A percentile compares a stretch with the other conserved stretches of the same genome.
phyloP scores from a whole-genome alignment of 768 basidiomycete genomes.

The Russula griseocarnosa region DNA sequence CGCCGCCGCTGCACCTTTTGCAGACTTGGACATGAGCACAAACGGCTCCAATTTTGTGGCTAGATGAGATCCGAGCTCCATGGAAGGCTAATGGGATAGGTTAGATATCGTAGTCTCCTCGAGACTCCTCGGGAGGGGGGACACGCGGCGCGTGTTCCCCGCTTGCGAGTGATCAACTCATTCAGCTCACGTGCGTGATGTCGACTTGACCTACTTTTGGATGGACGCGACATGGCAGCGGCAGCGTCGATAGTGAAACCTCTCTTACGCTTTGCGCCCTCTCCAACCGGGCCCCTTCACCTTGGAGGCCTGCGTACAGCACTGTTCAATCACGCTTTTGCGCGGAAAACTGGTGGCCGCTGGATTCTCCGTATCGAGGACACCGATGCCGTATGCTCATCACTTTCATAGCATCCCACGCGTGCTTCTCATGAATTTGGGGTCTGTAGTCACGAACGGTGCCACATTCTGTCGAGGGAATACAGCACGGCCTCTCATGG shows the following conservation, averaged over 20 bases:
- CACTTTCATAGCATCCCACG: not conserved
- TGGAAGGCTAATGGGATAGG: slow-evolving; percentile 29
- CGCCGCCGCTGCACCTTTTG: slow-evolving; percentile 89
- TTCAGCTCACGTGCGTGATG: slow-evolving; percentile 6
- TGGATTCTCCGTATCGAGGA: slow-evolving; percentile 95
- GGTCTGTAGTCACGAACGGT: slow-evolving; percentile 65
- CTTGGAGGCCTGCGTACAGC: slow-evolving; percentile 94
- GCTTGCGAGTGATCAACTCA: not conserved
- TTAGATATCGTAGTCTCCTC: too few relatives aligned
- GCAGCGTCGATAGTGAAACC: slow-evolving; percentile 13
- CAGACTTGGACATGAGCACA: slow-evolving; percentile 85
- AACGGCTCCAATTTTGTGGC: slow-evolving; percentile 80
- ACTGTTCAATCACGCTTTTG: slow-evolving; percentile 85
- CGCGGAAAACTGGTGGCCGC: slow-evolving; percentile 75
- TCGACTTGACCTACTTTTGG: not conserved
- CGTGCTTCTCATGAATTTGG: not conserved
- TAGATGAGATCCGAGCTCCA: slow-evolving; percentile 64
- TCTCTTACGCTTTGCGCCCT: slow-evolving; percentile 90
- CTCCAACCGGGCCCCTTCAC: slow-evolving; percentile 91
- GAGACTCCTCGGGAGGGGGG: too few relatives aligned
- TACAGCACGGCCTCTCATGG: slow-evolving; percentile 77
- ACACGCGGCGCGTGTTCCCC: too few relatives aligned
- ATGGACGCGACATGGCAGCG: not conserved
- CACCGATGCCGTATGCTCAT: slow-evolving; percentile 75
- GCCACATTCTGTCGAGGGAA: slow-evolving; percentile 78